Percentiles rank a stretch among this genome's conserved stretches.
phyloP scores from a whole-genome alignment of 2,329 filamentous ascomycete species.

The Helminthosporium solani region DNA sequence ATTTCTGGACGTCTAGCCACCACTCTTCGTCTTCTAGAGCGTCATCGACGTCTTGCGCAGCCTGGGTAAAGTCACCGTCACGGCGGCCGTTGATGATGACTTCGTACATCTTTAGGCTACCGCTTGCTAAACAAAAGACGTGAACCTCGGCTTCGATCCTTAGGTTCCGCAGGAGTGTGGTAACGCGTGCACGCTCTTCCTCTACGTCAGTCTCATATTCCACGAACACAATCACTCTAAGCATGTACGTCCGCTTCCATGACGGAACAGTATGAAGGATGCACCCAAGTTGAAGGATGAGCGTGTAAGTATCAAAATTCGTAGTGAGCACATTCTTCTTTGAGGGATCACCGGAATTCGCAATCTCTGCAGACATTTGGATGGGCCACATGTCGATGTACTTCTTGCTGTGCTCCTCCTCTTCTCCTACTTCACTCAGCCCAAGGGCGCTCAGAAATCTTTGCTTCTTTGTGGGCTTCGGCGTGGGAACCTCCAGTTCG shows the following conservation, averaged over 20 bases:
- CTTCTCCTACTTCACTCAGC: slow-evolving; percentile 43
- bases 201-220: slow-evolving; percentile 83
- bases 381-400: slow-evolving; percentile 91
- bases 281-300: slow-evolving; percentile 84
- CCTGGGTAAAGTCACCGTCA: slow-evolving; percentile 53
- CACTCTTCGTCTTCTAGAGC: slow-evolving; percentile 72
- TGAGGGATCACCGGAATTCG: slow-evolving; percentile 40
- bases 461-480: slow-evolving; percentile 33
- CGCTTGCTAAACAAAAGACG: slow-evolving; percentile 80
- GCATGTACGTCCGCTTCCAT: slow-evolving; percentile 71
- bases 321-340: slow-evolving; percentile 71
- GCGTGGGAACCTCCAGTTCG: slow-evolving; percentile 66
- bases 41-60: slow-evolving; percentile 62
- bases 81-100: slow-evolving; percentile 69
- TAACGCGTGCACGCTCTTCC: slow-evolving; percentile 72
- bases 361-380: slow-evolving; percentile 85
- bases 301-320: slow-evolving; percentile 86
- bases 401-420: slow-evolving; percentile 65
- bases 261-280: slow-evolving; percentile 79
- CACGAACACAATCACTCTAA: slow-evolving; percentile 83
- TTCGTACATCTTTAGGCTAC: slow-evolving; percentile 71
- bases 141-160: slow-evolving; percentile 76
- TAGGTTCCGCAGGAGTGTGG: slow-evolving; percentile 73
- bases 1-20: slow-evolving; percentile 73
- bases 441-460: slow-evolving; percentile 27